Percentiles rank a stretch among this genome's conserved stretches.
Evolutionary conservation across 2,329 filamentous ascomycete genomes (phyloP).

Genomic region (Coniochaeta sp.): DNA sequence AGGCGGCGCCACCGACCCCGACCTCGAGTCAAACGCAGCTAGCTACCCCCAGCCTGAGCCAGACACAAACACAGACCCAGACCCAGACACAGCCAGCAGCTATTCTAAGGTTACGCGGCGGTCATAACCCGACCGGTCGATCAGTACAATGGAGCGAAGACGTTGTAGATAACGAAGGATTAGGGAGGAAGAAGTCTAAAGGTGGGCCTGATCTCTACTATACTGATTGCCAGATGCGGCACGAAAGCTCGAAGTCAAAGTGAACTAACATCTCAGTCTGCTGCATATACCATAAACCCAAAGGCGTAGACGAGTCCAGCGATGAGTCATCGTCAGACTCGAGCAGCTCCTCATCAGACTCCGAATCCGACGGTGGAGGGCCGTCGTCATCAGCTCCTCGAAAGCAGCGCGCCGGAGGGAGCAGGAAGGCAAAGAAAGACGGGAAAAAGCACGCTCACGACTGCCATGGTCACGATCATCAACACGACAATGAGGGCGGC

Average conservation of each 20-base stretch:
- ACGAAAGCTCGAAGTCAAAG: not conserved
- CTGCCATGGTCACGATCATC: slow-evolving; percentile 22
- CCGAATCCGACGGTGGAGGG: slow-evolving; percentile 39
- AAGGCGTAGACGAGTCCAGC: slow-evolving; percentile 74
- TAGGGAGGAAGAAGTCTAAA: slow-evolving; percentile 92
- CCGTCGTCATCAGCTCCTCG: not conserved
- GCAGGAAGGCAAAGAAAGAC: slow-evolving; percentile 16
- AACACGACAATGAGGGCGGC: slow-evolving; percentile 26
- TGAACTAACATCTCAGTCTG: slow-evolving; percentile 56
- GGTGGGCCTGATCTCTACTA: slow-evolving; percentile 39
- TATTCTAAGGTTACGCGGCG: slow-evolving; percentile 46
- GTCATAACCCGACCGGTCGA: slow-evolving; percentile 36
- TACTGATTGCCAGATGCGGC: not conserved
- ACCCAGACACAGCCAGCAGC: slow-evolving; percentile 21
- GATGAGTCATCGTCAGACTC: slow-evolving; percentile 51
- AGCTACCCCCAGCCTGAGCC: slow-evolving; percentile 9
- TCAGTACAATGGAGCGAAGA: slow-evolving; percentile 88
- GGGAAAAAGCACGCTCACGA: slow-evolving; percentile 23
- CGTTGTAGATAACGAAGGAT: slow-evolving; percentile 90
- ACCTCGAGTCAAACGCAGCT: not conserved
- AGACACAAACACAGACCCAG: slow-evolving; percentile 4
- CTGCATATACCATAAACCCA: slow-evolving; percentile 93
- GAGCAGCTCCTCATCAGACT: slow-evolving; percentile 33
- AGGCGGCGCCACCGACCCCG: not conserved
- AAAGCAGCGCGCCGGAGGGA: slow-evolving; percentile 10